phyloP scores from a whole-genome alignment of 768 basidiomycete species.

The Scleroderma bovista region DNA sequence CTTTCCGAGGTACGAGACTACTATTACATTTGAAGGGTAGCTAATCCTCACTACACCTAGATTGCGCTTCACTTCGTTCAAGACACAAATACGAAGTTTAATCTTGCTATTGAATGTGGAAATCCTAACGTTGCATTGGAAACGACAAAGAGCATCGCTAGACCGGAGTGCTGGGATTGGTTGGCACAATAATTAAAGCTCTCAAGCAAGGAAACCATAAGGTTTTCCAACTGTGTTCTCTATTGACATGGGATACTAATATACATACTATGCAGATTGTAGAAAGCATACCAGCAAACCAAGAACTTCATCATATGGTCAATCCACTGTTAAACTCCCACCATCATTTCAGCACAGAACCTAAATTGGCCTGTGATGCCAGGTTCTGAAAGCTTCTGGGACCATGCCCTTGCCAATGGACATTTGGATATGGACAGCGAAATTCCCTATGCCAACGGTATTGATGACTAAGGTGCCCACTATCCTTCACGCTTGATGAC shows the following conservation, averaged over 20 bases:
- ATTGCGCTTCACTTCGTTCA: slow-evolving; percentile 98
- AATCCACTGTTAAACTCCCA: slow-evolving; percentile 72
- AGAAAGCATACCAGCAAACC: slow-evolving; percentile 95
- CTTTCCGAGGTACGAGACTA: slow-evolving; percentile 76
- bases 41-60: slow-evolving; percentile 31
- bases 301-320: slow-evolving; percentile 83
- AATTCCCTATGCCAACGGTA: slow-evolving; percentile 64
- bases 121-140: slow-evolving; percentile 96
- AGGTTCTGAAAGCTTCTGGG: slow-evolving; percentile 88
- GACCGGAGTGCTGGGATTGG: slow-evolving; percentile 88
- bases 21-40: background rate
- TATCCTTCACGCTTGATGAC: slow-evolving; percentile 71
- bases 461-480: slow-evolving; percentile 46
- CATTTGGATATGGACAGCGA: slow-evolving; percentile 64
- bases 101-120: slow-evolving; percentile 96
- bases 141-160: slow-evolving; percentile 82
- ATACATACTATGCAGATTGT: slow-evolving; percentile 57
- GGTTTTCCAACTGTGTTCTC: slow-evolving; percentile 33
- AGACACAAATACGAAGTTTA: slow-evolving; percentile 95
- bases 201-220: slow-evolving; percentile 98
- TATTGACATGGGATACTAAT: slow-evolving; percentile 1
- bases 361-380: slow-evolving; percentile 83
- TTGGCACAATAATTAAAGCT: slow-evolving; percentile 93
- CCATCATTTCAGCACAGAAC: slow-evolving; percentile 69
- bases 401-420: slow-evolving; percentile 85